Base-by-base conservation (phyloP, 2,329 filamentous ascomycete genomes). In the Alternaria ethzedia region DNA sequence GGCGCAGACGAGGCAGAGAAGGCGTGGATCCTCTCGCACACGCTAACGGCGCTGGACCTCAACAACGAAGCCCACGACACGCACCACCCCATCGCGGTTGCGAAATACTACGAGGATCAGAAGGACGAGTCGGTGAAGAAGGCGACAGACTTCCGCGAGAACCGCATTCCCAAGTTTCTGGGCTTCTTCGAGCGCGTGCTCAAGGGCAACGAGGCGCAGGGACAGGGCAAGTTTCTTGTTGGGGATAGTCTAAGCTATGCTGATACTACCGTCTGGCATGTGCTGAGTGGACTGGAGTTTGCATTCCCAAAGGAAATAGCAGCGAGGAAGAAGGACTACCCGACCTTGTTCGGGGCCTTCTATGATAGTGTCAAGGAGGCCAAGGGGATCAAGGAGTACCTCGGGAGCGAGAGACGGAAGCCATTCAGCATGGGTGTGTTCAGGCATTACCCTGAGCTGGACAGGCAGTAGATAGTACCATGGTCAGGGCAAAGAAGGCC, bases 231-330 rank as follows among this genome's bases (percentile, higher is more conserved):
- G 23, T 93, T 89, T 84, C 77, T 95, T 0, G 89, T 92, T 49
- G 90, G 89, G 0, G 85, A 83, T 0, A 81, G 82, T 65, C 69
- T 94, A 66, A 91, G 88, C 0, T 92, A 91, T 77, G 92, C 91
- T 13, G 92, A 95, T 75, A 82, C 91, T 52, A 89, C 91, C 3
- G 75, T 94, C 1, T 94, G 90, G 83, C 91, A 93, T 79, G 88
- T 90, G 15, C 57, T 85, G 32, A 81, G 83, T 67, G 83, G 83
- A 3, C 79, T 88, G 43, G 82, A 83, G 52, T 91, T 86, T 78
- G 89, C 91, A 13, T 94, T 94, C 70, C 90, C 90, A 1, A 91
- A 89, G 70, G 88, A 91, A 36, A 77, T 91, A 70, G 80, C 82
- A 63, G 83, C 82, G 30, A 78, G 88, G 55, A 85, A 86, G 76